Evolutionary conservation across 2,329 filamentous ascomycete species (phyloP), one percentile per base, ranked within the genome.

Genomic region (Cryoendolithus antarcticus): DNA sequence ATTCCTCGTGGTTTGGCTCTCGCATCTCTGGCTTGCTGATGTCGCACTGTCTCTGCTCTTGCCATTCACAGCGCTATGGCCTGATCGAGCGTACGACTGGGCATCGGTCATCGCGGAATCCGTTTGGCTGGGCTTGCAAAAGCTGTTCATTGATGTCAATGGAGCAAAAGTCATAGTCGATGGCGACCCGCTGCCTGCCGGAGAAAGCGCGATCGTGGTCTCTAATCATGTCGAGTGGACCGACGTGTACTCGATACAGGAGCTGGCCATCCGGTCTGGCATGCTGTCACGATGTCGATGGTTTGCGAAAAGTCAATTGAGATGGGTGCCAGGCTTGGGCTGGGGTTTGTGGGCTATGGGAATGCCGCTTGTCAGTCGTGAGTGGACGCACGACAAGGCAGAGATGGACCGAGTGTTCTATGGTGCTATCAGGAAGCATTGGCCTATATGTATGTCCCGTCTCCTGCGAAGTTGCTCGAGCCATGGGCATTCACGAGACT

Each of bases 291-390:
- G 71, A 37, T 77, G 71, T 50, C 67, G 73, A 21, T 79, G 74
- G 64, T 77, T 79, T 53, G 70, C 74, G 40, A 80, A 78, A 58
- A 65, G 68, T 42, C 67, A 76, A 54, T 62, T 80, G 42, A 66
- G 66, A 43, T 64, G 66, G 58, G 70, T 79, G 9, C 75, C 74
- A 4, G 71, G 80, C 44, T 62, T 78, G 6, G 74, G 75, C 11
- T 78, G 74, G 75, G 75, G 73, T 2, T 62, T 79, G 28, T 77
- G 73, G 74, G 74, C 70, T 3, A 75, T 78, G 65, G 72, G 74
- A 2, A 77, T 79, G 72, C 75, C 74, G 6, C 64, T 79, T 58
- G 72, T 78, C 13, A 75, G 66, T 49, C 62, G 75, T 38, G 70
- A 72, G 39, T 79, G 75, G 74, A 64, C 67, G 48, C 63, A 62